Conservation (phyloP, 768 basidiomycete genomes). For the Pleurotus salmoneostramineus region DNA sequence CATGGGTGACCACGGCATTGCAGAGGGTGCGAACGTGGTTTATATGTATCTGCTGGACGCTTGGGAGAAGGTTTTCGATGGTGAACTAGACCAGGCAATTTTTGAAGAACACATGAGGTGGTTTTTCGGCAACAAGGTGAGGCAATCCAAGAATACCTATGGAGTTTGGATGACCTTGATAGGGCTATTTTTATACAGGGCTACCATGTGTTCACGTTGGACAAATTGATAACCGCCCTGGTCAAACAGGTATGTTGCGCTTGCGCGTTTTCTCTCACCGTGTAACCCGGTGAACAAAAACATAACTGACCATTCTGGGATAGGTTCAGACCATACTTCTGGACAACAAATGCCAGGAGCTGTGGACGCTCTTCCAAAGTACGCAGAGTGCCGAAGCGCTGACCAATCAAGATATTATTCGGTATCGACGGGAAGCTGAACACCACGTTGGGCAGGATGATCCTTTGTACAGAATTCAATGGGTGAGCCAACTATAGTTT, state of each 20-base stretch:
- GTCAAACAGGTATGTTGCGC: slow-evolving; percentile 76
- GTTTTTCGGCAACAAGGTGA: slow-evolving; percentile 86
- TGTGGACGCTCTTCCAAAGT: slow-evolving; percentile 71
- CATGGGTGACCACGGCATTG: slow-evolving; percentile 44
- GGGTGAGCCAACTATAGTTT: slow-evolving; percentile 48
- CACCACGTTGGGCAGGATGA: slow-evolving; percentile 71
- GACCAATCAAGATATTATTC: slow-evolving; percentile 63
- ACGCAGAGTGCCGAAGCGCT: slow-evolving; percentile 51
- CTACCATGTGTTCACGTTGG: slow-evolving; percentile 89
- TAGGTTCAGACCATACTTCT: slow-evolving; percentile 84
- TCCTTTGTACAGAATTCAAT: slow-evolving; percentile 74
- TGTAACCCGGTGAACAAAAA: background rate
- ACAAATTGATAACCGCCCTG: slow-evolving; percentile 84
- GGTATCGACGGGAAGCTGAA: slow-evolving; percentile 80
- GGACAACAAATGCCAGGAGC: slow-evolving; percentile 84
- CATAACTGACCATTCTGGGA: slow-evolving; percentile 8
- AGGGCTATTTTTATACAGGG: slow-evolving; percentile 51
- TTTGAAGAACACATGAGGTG: slow-evolving; percentile 96
- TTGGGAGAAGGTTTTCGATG: slow-evolving; percentile 92
- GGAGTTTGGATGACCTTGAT: slow-evolving; percentile 13
- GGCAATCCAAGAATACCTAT: slow-evolving; percentile 15
- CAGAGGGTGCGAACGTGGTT: slow-evolving; percentile 58
- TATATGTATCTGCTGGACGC: slow-evolving; percentile 88
- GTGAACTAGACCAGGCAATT: slow-evolving; percentile 84
- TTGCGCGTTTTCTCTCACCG: slow-evolving; percentile 9